Evolutionary conservation across 2,329 filamentous ascomycete genomes (phyloP).

Genomic region (Amphichorda felina): DNA sequence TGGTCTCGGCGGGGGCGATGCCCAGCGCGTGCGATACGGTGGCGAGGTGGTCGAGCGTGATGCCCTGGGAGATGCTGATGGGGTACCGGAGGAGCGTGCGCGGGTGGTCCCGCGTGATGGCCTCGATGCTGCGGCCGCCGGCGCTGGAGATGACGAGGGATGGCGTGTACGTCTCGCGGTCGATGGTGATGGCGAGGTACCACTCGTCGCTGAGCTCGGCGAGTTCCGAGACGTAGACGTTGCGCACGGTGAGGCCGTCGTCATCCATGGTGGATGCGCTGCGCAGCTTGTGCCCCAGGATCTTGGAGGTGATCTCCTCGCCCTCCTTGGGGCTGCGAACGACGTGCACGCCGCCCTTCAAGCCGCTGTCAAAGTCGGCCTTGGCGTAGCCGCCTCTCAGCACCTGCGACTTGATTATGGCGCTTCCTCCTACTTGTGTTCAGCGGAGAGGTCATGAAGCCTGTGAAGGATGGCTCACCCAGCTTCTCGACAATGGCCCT

Average conservation of each 20-base stretch:
- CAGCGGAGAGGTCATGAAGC: neutral
- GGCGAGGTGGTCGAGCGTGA: constrained; percentile 10
- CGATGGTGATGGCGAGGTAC: constrained; percentile 28
- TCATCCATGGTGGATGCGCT: constrained; percentile 1
- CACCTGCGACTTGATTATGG: constrained; percentile 15
- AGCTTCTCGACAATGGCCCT: constrained; percentile 9
- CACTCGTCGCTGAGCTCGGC: constrained; percentile 17
- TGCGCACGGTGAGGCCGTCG: constrained; percentile 9
- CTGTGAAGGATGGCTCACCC: constrained; percentile 7
- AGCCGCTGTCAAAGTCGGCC: constrained; percentile 4
- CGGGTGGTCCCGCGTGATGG: constrained; percentile 4
- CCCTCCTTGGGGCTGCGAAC: constrained; percentile 8
- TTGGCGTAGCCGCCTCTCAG: constrained; percentile 7
- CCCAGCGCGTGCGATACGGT: constrained; percentile 4
- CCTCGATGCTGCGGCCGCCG: constrained; percentile 7
- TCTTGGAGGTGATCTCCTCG: constrained; percentile 8
- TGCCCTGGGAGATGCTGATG: constrained; percentile 14
- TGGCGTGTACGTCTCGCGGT: constrained; percentile 26
- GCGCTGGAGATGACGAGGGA: constrained; percentile 21
- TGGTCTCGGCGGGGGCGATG: neutral
- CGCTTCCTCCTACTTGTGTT: constrained; percentile 8
- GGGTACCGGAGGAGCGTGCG: constrained; percentile 6
- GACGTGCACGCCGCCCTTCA: constrained; percentile 3
- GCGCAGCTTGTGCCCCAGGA: constrained; percentile 6
- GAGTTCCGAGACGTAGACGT: constrained; percentile 23